Evolutionary conservation across 1,284 basidiomycete species (phyloP), one percentile per base, ranked within the genome.

Genomic region (Takashimella koratensis): DNA sequence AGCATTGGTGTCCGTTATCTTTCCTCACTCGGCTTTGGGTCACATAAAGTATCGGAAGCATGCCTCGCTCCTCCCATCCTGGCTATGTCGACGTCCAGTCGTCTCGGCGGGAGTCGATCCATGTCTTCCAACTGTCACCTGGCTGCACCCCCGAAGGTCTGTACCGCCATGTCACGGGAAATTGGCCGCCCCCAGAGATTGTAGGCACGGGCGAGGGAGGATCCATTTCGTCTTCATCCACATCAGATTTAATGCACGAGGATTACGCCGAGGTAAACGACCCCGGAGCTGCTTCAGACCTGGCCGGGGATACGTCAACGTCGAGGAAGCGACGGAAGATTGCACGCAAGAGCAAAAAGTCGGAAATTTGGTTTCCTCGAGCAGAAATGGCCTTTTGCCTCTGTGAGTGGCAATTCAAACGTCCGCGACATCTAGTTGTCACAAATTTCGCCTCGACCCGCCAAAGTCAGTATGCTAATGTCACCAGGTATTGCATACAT

Each of bases 401-500:
- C 16, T 52, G 59, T 60, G 50, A 57, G 56, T 60, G 26, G 16
- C 52, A 11, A 13, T 19, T 1, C n/a, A n/a, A n/a, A n/a, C n/a
- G n/a, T n/a, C n/a, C n/a, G n/a, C n/a, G n/a, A n/a, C n/a, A n/a
- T n/a, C n/a, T n/a, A n/a, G n/a, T n/a, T n/a, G n/a, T n/a, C n/a
- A n/a, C n/a, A n/a, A n/a, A n/a, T n/a, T n/a, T n/a, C n/a, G n/a
- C n/a, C n/a, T n/a, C n/a, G n/a, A n/a, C n/a, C n/a, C n/a, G n/a
- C n/a, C n/a, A n/a, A n/a, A n/a, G n/a, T n/a, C n/a, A n/a, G n/a
- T n/a, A n/a, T n/a, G n/a, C n/a, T n/a, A n/a, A n/a, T n/a, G n/a
- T n/a, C n/a, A 21, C 25, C 44, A 65, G 63, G 63, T 30, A 58
- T 66, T 16, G 53, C 62, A 5, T 53, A 48, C 24, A 62, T 66